These are phyloP conservation scores for Colletotrichum camelliae DNA, from an alignment of 2,329 filamentous ascomycete genomes.

Conservation along the genomic window DNA sequence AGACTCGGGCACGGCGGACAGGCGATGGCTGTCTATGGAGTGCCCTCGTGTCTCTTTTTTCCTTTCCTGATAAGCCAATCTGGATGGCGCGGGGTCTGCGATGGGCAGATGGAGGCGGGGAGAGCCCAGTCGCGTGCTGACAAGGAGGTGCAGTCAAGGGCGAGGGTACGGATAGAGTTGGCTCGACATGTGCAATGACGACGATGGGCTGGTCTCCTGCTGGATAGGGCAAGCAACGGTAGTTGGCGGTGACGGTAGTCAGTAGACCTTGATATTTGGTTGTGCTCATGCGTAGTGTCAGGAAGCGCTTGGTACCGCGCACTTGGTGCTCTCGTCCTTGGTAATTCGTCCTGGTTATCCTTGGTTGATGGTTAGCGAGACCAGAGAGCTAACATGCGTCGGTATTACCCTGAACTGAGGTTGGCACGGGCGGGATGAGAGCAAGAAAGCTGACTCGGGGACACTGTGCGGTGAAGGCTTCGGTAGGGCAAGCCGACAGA, in stretches of 20 bases:
- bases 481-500: not conserved
- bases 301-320: not conserved
- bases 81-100: slow-evolving; percentile 1
- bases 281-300: not conserved
- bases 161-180: not conserved
- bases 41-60: slow-evolving; percentile 9
- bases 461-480: not conserved
- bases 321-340: not conserved
- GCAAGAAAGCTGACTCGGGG: not conserved
- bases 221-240: not conserved
- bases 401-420: not conserved
- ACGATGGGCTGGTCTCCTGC: not conserved
- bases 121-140: slow-evolving; percentile 1
- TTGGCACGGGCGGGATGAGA: not conserved
- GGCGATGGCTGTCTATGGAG: slow-evolving; percentile 6
- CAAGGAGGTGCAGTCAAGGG: not conserved
- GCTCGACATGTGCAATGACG: slow-evolving; percentile 12
- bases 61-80: slow-evolving; percentile 5
- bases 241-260: not conserved
- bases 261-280: not conserved
- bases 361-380: not conserved
- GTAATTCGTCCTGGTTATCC: not conserved
- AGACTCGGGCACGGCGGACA: slow-evolving; percentile 8
- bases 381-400: not conserved
- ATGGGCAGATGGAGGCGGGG: slow-evolving; percentile 5